A percentile compares a stretch with the other conserved stretches of the same genome.
phyloP scores from a whole-genome alignment of 1,284 basidiomycete species.

The Violaceomyces palustris region DNA sequence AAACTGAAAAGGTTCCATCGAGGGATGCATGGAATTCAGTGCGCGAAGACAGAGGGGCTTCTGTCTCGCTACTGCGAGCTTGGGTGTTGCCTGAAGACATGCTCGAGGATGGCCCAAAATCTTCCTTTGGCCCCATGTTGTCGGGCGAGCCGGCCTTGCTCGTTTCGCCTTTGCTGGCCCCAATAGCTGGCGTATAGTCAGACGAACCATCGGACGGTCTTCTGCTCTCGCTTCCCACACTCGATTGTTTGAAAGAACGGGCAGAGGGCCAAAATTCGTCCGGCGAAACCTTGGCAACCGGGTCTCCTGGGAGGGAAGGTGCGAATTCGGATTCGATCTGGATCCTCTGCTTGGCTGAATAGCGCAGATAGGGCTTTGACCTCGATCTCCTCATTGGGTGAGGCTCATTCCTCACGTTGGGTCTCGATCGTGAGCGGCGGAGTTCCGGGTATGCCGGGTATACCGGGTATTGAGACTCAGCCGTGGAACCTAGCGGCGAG shows the following conservation, averaged over 20 bases:
- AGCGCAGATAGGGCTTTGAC: constrained; percentile 18
- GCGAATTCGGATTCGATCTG: constrained; percentile 9
- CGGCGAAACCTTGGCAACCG: constrained; percentile 8
- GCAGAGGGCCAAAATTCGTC: constrained; percentile 29
- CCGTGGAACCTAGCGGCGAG: not conserved
- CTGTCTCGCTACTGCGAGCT: too few relatives aligned
- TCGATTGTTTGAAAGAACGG: not conserved
- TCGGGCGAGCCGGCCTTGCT: too few relatives aligned
- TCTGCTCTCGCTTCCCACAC: not conserved
- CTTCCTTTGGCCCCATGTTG: too few relatives aligned
- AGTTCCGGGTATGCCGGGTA: constrained; percentile 10
- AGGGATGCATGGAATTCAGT: too few relatives aligned
- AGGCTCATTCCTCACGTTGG: constrained; percentile 13
- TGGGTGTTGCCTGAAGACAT: too few relatives aligned
- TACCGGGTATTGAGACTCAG: not conserved
- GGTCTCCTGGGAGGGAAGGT: constrained; percentile 26
- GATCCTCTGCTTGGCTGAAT: constrained; percentile 6
- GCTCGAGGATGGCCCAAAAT: too few relatives aligned
- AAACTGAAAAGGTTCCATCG: too few relatives aligned
- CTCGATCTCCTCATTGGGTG: constrained; percentile 18
- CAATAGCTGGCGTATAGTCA: too few relatives aligned
- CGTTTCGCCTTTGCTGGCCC: too few relatives aligned
- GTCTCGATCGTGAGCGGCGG: constrained; percentile 21
- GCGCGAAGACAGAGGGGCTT: too few relatives aligned
- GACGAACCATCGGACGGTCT: too few relatives aligned